Evolutionary conservation across 1,284 basidiomycete species (phyloP), one percentile per base, ranked within the genome.

Genomic region (Peniophora sp.): DNA sequence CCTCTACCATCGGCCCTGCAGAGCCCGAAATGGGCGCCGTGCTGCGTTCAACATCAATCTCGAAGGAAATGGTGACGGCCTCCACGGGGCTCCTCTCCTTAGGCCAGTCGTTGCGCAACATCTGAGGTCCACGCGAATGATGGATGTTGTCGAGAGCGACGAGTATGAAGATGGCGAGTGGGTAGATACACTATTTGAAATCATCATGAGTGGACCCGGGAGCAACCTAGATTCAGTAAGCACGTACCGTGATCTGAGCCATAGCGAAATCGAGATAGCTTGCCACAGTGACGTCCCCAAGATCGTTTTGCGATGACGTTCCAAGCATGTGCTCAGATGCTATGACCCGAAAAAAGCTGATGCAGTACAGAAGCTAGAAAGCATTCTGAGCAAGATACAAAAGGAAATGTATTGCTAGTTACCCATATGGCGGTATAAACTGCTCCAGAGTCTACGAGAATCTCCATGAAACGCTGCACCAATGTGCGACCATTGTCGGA

Each of bases 121-220:
- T 32, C 12, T 32, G 27, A 5, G 6, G 27, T 32, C 27, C 6
- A 32, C 27, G 27, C 12, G 27, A 32, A 32, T 32, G 27, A 72
- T 51, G 38, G n/a, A 16, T n/a, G 5, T 20, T 41, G 16, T 41
- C 38, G 5, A 41, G 38, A 20, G 38, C 38, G 38, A 41, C 38
- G 16, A 41, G 16, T 6, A 41, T 20, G 38, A 41, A 17, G 38
- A 41, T n/a, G 8, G n/a, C n/a, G 16, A 20, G 16, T 8, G 38
- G 38, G 19, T 41, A 41, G 8, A 41, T 41, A n/a, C 8, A 5
- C 38, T 41, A 16, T n/a, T 5, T 6, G 19, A 20, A 6, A 8
- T 20, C 5, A 5, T 8, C 6, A n/a, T 20, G n/a, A 17, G 38
- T 20, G 8, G 5, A 5, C 12, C 5, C 6, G 8, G n/a, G 6